These are phyloP conservation scores for Phytophthora macrochlamydospora DNA, from an alignment of 352 stramenopile genomes.

Conservation along the genomic window DNA sequence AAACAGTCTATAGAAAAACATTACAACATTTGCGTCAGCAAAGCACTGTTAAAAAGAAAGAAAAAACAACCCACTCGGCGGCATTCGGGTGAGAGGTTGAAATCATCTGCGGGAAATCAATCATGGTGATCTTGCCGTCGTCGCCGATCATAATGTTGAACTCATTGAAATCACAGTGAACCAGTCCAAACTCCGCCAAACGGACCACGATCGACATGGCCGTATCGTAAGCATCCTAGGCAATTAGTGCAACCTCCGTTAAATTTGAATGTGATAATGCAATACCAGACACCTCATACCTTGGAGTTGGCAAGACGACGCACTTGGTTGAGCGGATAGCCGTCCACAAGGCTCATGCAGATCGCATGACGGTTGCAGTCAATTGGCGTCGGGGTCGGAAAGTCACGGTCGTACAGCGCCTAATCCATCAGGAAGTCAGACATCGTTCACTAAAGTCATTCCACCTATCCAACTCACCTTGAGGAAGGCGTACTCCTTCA, in stretches of 20 bases:
- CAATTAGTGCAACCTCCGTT: too few relatives aligned
- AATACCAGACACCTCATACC: slow-evolving; percentile 7
- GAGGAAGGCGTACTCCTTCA: slow-evolving; percentile 99
- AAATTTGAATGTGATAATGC: neutral
- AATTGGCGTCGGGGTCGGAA: slow-evolving; percentile 97
- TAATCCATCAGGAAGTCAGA: slow-evolving; percentile 4
- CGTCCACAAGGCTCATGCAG: slow-evolving; percentile 96
- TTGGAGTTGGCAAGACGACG: slow-evolving; percentile 92
- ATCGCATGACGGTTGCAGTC: slow-evolving; percentile 98
- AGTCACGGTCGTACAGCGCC: slow-evolving; percentile 95
- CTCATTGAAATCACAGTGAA: slow-evolving; percentile 99
- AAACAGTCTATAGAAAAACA: slow-evolving; percentile 74
- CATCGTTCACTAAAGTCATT: too few relatives aligned
- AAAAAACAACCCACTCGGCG: slow-evolving; percentile 83
- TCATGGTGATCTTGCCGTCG: slow-evolving; percentile 96
- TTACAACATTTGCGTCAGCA: slow-evolving; percentile 45
- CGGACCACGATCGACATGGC: slow-evolving; percentile 96
- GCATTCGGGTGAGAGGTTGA: slow-evolving; percentile 98
- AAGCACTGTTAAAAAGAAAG: slow-evolving; percentile 55
- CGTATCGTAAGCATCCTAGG: slow-evolving; percentile 91
- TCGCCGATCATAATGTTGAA: slow-evolving; percentile 99
- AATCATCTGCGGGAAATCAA: slow-evolving; percentile 99
- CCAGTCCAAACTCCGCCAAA: slow-evolving; percentile 97
- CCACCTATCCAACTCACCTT: slow-evolving; percentile 57
- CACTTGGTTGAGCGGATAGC: slow-evolving; percentile 96